phyloP scores from a whole-genome alignment of 2,329 filamentous ascomycete species.

The Myrmaecium sp. region DNA sequence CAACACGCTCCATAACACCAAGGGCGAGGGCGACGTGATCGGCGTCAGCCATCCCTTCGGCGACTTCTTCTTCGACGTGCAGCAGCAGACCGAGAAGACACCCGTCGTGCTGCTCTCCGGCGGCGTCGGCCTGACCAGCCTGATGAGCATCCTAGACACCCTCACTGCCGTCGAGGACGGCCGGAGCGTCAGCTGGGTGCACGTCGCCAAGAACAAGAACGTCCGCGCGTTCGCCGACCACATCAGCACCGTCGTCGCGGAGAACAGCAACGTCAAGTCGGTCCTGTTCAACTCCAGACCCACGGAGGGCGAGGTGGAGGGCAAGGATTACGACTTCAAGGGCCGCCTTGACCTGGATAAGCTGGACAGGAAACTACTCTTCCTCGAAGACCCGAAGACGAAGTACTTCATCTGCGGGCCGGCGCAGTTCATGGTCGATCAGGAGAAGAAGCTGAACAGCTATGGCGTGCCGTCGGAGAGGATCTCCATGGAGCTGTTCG shows the following conservation, averaged over 20 bases:
- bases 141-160: conserved; percentile 47
- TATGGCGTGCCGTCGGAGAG: conserved; percentile 41
- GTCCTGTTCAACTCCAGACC: conserved; percentile 43
- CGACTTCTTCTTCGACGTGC: conserved; percentile 43
- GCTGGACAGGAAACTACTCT: conserved; percentile 37
- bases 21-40: conserved; percentile 43
- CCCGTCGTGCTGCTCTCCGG: conserved; percentile 51
- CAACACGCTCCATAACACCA: conserved; percentile 48
- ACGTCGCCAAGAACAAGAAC: conserved; percentile 36
- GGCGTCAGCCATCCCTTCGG: conserved; percentile 47
- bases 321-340: conserved; percentile 40
- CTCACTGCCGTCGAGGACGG: conserved; percentile 17
- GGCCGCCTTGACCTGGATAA: conserved; percentile 42
- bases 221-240: conserved; percentile 39
- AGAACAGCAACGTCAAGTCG: conserved; percentile 31
- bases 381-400: conserved; percentile 34
- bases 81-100: not conserved
- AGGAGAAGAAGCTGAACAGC: conserved; percentile 34
- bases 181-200: conserved; percentile 41
- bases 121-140: conserved; percentile 51
- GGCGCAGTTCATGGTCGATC: conserved; percentile 48
- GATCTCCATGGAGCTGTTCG: conserved; percentile 51
- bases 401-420: conserved; percentile 62
- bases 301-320: conserved; percentile 25
- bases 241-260: conserved; percentile 26